Evolutionary conservation across 2,329 filamentous ascomycete species (phyloP), one percentile per base, ranked within the genome.

Genomic region (Sporothrix sp.): DNA sequence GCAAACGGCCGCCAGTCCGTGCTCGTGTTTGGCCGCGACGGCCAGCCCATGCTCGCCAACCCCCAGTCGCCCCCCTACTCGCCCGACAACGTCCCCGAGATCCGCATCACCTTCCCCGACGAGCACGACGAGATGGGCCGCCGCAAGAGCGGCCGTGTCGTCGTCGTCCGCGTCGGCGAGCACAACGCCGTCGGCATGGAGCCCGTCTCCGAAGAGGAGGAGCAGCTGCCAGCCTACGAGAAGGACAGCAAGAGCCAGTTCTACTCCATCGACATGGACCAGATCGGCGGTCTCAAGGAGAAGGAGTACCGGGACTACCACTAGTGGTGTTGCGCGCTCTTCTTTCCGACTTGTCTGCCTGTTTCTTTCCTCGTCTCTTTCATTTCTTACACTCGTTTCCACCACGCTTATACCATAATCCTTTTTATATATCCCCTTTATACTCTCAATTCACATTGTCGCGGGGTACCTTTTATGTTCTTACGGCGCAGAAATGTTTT

Each of bases 51-150:
- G 69, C 80, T 91, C 58, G 76, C 82, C 57, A 86, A 86, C 68
- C 85, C 86, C 28, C 74, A 77, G 54, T 84, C 81, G 56, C 84
- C 87, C 14, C 86, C 90, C 20, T 73, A 84, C 60, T 87, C 84
- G 40, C 84, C 85, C n/a, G 87, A 80, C 67, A 84, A 85, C 58
- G 78, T 97, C 25, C 93, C 93, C 18, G 87, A 97, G 71, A 98
- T 98, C 62, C 88, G 90, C 68, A 95, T 98, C 67, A 97, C 93
- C 32, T 97, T 98, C 73, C 93, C 93, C 14, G 87, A 94, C 61
- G 93, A 97, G 73, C 84, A 94, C 59, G 90, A 96, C 63, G 86
- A 88, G 58, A 72, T 79, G 50, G 91, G 91, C 59, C 87, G 82
- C 67, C 77, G 78, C 60, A 85, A 85, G 71, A 88, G 84, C 58